Percentiles rank a stretch among this genome's conserved stretches.
phyloP scores from a whole-genome alignment of 164 flowering plant genomes.

The Warburgia ugandensis region DNA sequence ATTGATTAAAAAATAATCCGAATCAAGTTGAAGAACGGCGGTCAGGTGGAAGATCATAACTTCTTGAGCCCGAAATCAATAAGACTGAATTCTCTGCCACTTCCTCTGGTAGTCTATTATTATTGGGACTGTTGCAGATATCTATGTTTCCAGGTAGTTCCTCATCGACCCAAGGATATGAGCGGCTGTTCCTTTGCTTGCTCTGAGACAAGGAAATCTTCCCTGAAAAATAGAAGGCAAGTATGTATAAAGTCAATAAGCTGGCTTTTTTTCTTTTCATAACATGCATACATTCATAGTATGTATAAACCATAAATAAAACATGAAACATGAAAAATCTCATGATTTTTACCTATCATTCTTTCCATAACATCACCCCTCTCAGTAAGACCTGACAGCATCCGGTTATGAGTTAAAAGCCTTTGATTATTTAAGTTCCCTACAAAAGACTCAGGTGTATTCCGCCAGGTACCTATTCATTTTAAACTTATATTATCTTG shows the following conservation, averaged over 20 bases:
- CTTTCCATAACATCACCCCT: conserved; percentile 44
- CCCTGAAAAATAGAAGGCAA: conserved; percentile 1
- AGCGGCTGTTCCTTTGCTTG: conserved; percentile 31
- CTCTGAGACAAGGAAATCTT: conserved; percentile 19
- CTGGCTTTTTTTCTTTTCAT: too few relatives aligned
- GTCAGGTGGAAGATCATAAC: conserved; percentile 49
- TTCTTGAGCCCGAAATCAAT: conserved; percentile 10
- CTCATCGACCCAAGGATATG: conserved; percentile 45
- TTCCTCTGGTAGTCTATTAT: conserved; percentile 14
- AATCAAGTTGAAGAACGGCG: too few relatives aligned
- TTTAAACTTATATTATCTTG: too few relatives aligned
- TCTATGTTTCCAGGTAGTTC: conserved; percentile 50
- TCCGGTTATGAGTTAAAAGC: too few relatives aligned
- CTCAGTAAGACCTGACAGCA: conserved; percentile 38
- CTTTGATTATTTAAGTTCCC: conserved; percentile 71
- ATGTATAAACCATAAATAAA: not conserved
- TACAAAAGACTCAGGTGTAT: conserved; percentile 23
- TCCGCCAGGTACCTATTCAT: too few relatives aligned
- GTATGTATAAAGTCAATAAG: not conserved
- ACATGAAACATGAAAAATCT: not conserved
- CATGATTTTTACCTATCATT: conserved; percentile 8
- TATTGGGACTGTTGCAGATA: conserved; percentile 40
- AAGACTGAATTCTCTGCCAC: conserved; percentile 21
- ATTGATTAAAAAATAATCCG: too few relatives aligned
- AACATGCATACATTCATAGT: not conserved